These are phyloP conservation scores for Brassica hybrid DNA, from an alignment of 441 rosid species.

Conservation along the genomic window DNA sequence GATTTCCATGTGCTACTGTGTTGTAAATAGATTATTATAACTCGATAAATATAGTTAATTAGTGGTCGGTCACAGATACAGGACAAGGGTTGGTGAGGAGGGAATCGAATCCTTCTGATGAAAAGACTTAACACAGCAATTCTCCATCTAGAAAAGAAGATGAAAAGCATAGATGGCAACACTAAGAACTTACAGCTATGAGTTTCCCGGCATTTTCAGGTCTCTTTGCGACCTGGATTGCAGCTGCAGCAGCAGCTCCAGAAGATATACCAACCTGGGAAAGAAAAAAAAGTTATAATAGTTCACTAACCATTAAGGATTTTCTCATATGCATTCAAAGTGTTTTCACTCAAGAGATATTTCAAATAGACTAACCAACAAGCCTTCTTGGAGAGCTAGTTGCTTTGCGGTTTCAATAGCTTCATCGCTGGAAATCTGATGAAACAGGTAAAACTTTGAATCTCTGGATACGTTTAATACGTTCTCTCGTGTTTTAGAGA, in stretches of 20 bases:
- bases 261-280: slow-evolving; percentile 91
- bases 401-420: slow-evolving; percentile 96
- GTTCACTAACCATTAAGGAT: background rate
- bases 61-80: no score
- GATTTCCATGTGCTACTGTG: background rate
- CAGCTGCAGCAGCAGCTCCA: slow-evolving; percentile 94
- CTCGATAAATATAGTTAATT: background rate
- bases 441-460: slow-evolving; percentile 17
- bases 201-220: slow-evolving; percentile 90
- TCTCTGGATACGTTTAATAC: background rate
- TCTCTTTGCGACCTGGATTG: slow-evolving; percentile 78
- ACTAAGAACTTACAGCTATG: slow-evolving; percentile 65
- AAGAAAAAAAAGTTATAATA: slow-evolving; percentile 13
- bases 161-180: no score
- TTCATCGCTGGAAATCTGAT: slow-evolving; percentile 90
- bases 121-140: no score
- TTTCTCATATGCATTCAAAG: background rate
- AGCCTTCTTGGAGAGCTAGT: slow-evolving; percentile 94
- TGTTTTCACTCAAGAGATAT: background rate
- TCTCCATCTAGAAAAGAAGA: no score
- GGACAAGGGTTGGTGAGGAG: no score
- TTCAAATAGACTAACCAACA: slow-evolving; percentile 66
- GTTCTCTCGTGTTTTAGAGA: slow-evolving; percentile 26
- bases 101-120: no score
- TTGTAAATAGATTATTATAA: no score